Conservation (phyloP, 306 rosid species). For the Datisca glomerata region DNA sequence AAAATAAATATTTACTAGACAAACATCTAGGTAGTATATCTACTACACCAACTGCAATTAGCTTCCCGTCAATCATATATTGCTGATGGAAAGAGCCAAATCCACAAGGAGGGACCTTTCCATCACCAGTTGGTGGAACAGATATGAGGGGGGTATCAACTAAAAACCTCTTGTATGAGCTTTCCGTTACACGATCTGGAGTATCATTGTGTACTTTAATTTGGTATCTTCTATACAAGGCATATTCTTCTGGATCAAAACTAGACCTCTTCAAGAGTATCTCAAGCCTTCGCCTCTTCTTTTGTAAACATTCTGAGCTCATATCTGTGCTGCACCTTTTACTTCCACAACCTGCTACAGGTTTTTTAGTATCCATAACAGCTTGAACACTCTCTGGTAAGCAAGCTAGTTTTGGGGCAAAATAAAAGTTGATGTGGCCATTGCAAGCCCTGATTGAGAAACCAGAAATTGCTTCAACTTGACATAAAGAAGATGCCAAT, state of each 20-base stretch:
- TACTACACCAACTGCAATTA: constrained; percentile 92
- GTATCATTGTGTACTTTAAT: constrained; percentile 69
- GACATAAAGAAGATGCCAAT: constrained; percentile 37
- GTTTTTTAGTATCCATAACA: constrained; percentile 18
- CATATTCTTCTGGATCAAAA: constrained; percentile 73
- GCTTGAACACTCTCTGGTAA: constrained; percentile 23
- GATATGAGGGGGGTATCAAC: constrained; percentile 70
- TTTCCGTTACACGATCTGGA: constrained; percentile 50
- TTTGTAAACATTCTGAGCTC: constrained; percentile 19
- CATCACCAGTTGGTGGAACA: constrained; percentile 59
- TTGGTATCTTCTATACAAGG: constrained; percentile 61
- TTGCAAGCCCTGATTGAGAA: constrained; percentile 67
- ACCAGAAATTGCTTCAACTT: constrained; percentile 22
- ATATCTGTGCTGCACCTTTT: constrained; percentile 23
- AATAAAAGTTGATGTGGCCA: constrained; percentile 85
- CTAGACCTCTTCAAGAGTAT: constrained; percentile 62
- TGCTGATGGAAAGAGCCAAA: constrained; percentile 99
- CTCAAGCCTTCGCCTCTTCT: constrained; percentile 52
- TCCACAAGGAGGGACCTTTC: constrained; percentile 72
- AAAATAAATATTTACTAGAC: constrained; percentile 90
- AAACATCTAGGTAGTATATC: constrained; percentile 91
- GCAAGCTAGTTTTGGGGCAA: constrained; percentile 32
- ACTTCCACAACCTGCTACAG: constrained; percentile 19
- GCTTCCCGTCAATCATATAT: constrained; percentile 64
- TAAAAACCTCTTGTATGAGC: constrained; percentile 58